phyloP scores from a whole-genome alignment of 1,139 yeast species.

The Ogataea hybrid region DNA sequence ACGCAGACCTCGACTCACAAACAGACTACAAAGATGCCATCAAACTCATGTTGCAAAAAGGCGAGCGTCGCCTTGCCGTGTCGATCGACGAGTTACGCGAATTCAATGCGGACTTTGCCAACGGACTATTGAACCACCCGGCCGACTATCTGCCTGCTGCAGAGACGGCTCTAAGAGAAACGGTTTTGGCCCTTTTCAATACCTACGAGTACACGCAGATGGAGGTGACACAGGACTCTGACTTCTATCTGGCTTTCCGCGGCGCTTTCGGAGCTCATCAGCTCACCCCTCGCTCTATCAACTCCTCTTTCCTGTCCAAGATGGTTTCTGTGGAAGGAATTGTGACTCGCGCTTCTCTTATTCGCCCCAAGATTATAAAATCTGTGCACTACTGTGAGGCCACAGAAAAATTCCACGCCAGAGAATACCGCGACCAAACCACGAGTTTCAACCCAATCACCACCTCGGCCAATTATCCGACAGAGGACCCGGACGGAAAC shows the following conservation, averaged over 20 bases:
- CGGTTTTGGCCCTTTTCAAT: conserved; percentile 68
- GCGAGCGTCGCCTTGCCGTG: conserved; percentile 66
- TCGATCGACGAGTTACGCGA: conserved; percentile 87
- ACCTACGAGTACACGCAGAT: conserved; percentile 49
- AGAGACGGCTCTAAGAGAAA: conserved; percentile 80
- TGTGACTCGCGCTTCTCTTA: conserved; percentile 89
- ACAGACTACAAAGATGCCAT: conserved; percentile 70
- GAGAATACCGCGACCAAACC: conserved; percentile 92
- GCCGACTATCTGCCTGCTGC: conserved; percentile 89
- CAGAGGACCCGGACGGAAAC: conserved; percentile 90
- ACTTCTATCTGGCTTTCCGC: conserved; percentile 74
- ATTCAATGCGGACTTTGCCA: conserved; percentile 77
- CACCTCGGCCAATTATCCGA: conserved; percentile 88
- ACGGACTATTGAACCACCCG: conserved; percentile 72
- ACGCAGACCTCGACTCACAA: conserved; percentile 39
- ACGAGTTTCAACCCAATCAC: conserved; percentile 84
- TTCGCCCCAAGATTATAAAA: conserved; percentile 86
- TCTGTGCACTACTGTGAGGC: conserved; percentile 93
- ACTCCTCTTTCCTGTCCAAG: conserved; percentile 72
- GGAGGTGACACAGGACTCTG: conserved; percentile 58
- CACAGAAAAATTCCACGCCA: conserved; percentile 79
- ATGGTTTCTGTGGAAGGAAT: conserved; percentile 93
- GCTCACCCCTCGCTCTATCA: conserved; percentile 84
- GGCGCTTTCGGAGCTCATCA: conserved; percentile 93
- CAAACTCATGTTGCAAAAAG: conserved; percentile 64